Base-by-base conservation (phyloP, 768 basidiomycete species). In the Pulveroboletus sp. region DNA sequence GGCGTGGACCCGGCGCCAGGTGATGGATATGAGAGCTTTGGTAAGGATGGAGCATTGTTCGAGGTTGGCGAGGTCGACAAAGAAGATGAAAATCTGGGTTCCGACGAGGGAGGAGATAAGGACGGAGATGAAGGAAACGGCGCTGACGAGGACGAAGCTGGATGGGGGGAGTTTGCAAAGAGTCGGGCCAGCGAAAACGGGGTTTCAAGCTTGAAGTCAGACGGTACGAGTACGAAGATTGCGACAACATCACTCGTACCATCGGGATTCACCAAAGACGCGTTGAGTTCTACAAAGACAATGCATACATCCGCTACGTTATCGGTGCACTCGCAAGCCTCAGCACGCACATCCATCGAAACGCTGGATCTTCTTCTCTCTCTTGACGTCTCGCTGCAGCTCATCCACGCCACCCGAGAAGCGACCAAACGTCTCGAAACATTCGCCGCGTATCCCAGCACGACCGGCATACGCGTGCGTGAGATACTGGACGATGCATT, bases 401-500 rank as follows among this genome's bases (percentile, higher is more conserved):
- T 99, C 33, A 94, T 99, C 49, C 94, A 98, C 54, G 86, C 90
- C 0, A 86, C 92, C 61, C 86, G 94, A 45, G 93, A 96, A 54
- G 81, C 87, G 0, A 76, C 94, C 37, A 97, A 98, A 68, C 82
- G 96, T 11, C 84, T 91, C 2, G 93, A 99, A 63, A 92, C 85
- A 3, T 99, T 98, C 65, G 74, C 80, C 0, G 79, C 78, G 8
- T 99, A 96, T 64, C 92, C 93, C 0, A 90, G 92, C 0, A 78
- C 81, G 50, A 91, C 89, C 52, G 95, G 96, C 4, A 80, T 81
- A 53, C 83, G 89, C 3, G 93, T 99, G 2, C 75, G 84, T 28
- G 93, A 97, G 61, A 93, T 93, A 2, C 86, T 97, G 50, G 94
- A 99, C 68, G 95, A 98, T 68, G 71, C 91, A 5, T 97, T 97